Evolutionary conservation across 164 flowering plant genomes (phyloP).

Genomic region (Vitis amurensis): DNA sequence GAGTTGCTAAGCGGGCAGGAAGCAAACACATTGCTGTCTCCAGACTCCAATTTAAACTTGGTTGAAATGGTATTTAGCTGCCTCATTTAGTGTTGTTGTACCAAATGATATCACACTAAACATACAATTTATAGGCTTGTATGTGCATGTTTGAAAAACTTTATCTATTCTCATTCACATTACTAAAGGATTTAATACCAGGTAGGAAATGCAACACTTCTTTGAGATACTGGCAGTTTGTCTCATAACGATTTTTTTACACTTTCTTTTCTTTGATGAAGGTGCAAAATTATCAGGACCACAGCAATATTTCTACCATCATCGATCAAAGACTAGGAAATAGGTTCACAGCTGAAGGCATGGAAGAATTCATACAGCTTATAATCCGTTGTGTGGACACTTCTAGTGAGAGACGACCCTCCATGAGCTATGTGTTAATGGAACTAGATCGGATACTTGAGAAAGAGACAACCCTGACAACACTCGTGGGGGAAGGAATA

Average conservation of each 20-base stretch:
- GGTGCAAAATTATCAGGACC: conserved; percentile 57
- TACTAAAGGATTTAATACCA: background rate
- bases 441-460: conserved; percentile 77
- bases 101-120: background rate
- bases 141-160: too few species aligned
- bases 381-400: conserved; percentile 51
- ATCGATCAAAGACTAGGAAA: conserved; percentile 62
- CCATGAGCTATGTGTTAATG: conserved; percentile 62
- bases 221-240: background rate
- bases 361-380: conserved; percentile 65
- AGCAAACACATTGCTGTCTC: conserved; percentile 43
- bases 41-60: conserved; percentile 47
- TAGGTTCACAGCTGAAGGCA: conserved; percentile 80
- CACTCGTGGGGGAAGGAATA: conserved; percentile 82
- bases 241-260: conserved; percentile 1
- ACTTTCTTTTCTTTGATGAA: conserved; percentile 20
- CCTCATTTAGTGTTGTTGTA: background rate
- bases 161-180: background rate
- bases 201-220: too few species aligned
- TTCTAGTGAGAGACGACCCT: conserved; percentile 76
- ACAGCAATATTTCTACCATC: conserved; percentile 44
- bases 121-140: background rate
- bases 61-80: conserved; percentile 65
- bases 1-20: conserved; percentile 80
- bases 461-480: conserved; percentile 77